These are phyloP conservation scores for Myxozyma kluyveri DNA, from an alignment of 805 yeast species.

Conservation along the genomic window DNA sequence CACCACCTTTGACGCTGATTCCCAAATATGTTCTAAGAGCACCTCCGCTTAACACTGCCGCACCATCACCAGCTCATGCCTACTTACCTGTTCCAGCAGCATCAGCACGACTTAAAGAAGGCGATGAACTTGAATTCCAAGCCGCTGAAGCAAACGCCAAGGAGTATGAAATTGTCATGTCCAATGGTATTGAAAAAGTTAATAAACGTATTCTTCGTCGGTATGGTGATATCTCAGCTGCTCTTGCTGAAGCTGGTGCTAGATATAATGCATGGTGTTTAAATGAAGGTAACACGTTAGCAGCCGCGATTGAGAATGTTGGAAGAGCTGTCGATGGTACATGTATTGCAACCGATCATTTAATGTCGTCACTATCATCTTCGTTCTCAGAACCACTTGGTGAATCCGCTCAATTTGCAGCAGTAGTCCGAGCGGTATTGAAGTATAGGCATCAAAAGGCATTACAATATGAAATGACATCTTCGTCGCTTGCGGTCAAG, in stretches of 20 bases:
- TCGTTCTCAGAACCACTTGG: slow-evolving; percentile 67
- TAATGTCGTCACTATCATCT: slow-evolving; percentile 53
- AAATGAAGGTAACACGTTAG: slow-evolving; percentile 44
- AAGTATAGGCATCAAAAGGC: slow-evolving; percentile 60
- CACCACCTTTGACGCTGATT: slow-evolving; percentile 54
- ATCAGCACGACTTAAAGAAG: slow-evolving; percentile 38
- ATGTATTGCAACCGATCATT: slow-evolving; percentile 50
- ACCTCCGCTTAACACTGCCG: slow-evolving; percentile 60
- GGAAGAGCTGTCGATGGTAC: slow-evolving; percentile 80
- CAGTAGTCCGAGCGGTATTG: slow-evolving; percentile 55
- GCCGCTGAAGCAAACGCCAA: slow-evolving; percentile 46
- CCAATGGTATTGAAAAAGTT: slow-evolving; percentile 53
- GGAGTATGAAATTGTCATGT: slow-evolving; percentile 48
- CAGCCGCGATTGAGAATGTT: slow-evolving; percentile 68
- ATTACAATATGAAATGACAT: slow-evolving; percentile 49
- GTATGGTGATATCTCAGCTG: slow-evolving; percentile 58
- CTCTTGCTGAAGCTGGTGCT: slow-evolving; percentile 75
- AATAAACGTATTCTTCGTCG: slow-evolving; percentile 55
- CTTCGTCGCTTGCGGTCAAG: slow-evolving; percentile 42
- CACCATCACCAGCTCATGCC: slow-evolving; percentile 58
- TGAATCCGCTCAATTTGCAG: slow-evolving; percentile 65
- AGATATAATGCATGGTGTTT: slow-evolving; percentile 59
- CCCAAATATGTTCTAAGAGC: slow-evolving; percentile 54
- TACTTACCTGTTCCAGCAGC: slow-evolving; percentile 61
- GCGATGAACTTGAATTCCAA: slow-evolving; percentile 44